A percentile compares a stretch with the other conserved stretches of the same genome.
Conservation (phyloP, 2,329 filamentous ascomycete species). For the Canariomyces notabilis region DNA sequence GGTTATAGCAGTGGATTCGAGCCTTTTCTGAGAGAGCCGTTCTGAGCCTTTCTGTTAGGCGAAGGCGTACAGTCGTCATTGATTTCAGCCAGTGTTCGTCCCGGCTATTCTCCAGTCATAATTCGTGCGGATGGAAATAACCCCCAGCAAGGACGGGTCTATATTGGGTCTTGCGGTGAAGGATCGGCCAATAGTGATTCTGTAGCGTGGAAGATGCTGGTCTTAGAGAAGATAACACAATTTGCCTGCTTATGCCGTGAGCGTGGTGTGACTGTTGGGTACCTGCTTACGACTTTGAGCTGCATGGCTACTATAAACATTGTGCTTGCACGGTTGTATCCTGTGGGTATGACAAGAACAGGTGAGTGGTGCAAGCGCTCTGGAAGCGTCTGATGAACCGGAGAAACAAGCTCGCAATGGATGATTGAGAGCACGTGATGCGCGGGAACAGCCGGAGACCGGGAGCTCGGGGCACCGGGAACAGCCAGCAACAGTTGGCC, state of each 20-base stretch:
- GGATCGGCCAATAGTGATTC: not conserved
- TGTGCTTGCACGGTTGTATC: not conserved
- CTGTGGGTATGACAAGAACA: not conserved
- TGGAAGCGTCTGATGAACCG: not conserved
- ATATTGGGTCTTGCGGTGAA: not conserved
- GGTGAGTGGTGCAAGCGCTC: not conserved
- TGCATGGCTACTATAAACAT: not conserved
- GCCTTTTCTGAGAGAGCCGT: not conserved
- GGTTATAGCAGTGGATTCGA: not conserved
- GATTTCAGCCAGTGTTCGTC: not conserved
- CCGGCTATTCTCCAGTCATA: not conserved
- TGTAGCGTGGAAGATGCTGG: not conserved
- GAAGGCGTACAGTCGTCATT: not conserved
- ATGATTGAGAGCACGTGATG: constrained; percentile 17
- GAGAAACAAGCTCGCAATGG: not conserved
- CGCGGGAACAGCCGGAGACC: constrained; percentile 21
- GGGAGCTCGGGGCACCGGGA: too few species aligned
- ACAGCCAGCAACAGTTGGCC: constrained; percentile 9
- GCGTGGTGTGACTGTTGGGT: not conserved
- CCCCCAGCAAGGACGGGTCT: not conserved
- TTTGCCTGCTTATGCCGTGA: not conserved
- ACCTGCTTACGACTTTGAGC: not conserved
- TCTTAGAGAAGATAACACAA: not conserved
- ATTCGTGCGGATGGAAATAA: not conserved
- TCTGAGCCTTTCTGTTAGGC: not conserved